Evolutionary conservation across 176 grass and related monocot genomes (phyloP).

Genomic region (Secale cereale): DNA sequence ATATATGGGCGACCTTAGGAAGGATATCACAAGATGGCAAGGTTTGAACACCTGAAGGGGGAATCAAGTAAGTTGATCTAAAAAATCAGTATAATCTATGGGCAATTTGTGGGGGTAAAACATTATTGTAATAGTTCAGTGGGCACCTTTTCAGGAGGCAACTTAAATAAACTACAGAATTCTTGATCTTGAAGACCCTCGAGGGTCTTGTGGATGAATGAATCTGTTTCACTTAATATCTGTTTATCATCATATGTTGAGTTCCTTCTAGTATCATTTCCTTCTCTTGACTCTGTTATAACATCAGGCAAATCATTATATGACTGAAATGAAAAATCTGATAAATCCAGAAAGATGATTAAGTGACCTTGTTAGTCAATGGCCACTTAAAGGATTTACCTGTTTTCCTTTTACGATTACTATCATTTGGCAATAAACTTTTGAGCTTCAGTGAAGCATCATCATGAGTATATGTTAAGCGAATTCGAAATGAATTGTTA

Average conservation of each 20-base stretch:
- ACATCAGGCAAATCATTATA: conserved; percentile 12
- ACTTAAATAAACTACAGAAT: conserved; percentile 52
- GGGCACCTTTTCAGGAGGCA: conserved; percentile 70
- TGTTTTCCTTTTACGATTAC: conserved; percentile 49
- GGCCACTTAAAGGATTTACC: conserved; percentile 18
- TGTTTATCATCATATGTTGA: conserved; percentile 44
- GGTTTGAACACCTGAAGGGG: conserved; percentile 51
- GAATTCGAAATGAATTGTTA: conserved; percentile 64
- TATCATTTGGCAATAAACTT: conserved; percentile 42
- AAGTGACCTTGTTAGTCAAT: neutral
- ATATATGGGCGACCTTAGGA: conserved; percentile 66
- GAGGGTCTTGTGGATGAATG: conserved; percentile 50
- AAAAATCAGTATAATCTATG: conserved; percentile 16
- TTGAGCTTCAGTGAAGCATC: conserved; percentile 69
- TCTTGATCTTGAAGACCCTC: conserved; percentile 67
- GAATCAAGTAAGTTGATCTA: conserved; percentile 25
- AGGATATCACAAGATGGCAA: conserved; percentile 63
- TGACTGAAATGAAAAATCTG: neutral
- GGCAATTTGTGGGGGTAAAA: neutral
- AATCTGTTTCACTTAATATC: conserved; percentile 49
- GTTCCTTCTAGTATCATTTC: conserved; percentile 34
- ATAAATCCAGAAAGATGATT: neutral
- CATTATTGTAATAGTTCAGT: neutral
- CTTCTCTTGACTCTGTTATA: conserved; percentile 42
- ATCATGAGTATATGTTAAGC: conserved; percentile 70